Conservation (phyloP, 2,329 filamentous ascomycete genomes). For the Colletotrichum sansevieriae region DNA sequence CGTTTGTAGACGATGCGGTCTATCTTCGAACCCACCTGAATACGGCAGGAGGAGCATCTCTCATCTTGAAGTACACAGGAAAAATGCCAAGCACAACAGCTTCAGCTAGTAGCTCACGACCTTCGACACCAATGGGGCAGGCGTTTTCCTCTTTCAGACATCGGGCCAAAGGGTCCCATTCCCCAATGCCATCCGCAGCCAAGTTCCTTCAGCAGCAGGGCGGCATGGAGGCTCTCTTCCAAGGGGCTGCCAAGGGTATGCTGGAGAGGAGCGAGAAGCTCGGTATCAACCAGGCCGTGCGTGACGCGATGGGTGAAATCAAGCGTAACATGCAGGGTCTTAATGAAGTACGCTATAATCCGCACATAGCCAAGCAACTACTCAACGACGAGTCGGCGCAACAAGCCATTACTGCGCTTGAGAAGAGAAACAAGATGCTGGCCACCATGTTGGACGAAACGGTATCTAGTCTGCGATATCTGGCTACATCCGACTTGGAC, state of each 20-base stretch:
- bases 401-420: conserved; percentile 63
- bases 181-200: conserved; percentile 61
- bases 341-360: conserved; percentile 66
- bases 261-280: conserved; percentile 80
- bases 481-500: conserved; percentile 64
- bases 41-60: conserved; percentile 69
- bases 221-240: conserved; percentile 77
- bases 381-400: conserved; percentile 52
- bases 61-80: conserved; percentile 80
- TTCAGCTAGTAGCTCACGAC: conserved; percentile 36
- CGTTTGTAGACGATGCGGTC: conserved; percentile 88
- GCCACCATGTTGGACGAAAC: conserved; percentile 77
- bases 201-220: conserved; percentile 68
- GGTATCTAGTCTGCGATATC: conserved; percentile 71
- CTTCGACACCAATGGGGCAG: conserved; percentile 43
- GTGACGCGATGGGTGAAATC: conserved; percentile 86
- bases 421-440: conserved; percentile 75
- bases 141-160: conserved; percentile 52
- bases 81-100: conserved; percentile 57
- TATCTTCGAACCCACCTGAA: conserved; percentile 77
- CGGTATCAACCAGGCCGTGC: conserved; percentile 83
- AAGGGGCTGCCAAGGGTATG: conserved; percentile 81
- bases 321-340: conserved; percentile 79
- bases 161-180: conserved; percentile 56
- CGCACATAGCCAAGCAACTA: conserved; percentile 53